Evolutionary conservation across 1,139 yeast species (phyloP).

Genomic region (Candida sanyaensis): DNA sequence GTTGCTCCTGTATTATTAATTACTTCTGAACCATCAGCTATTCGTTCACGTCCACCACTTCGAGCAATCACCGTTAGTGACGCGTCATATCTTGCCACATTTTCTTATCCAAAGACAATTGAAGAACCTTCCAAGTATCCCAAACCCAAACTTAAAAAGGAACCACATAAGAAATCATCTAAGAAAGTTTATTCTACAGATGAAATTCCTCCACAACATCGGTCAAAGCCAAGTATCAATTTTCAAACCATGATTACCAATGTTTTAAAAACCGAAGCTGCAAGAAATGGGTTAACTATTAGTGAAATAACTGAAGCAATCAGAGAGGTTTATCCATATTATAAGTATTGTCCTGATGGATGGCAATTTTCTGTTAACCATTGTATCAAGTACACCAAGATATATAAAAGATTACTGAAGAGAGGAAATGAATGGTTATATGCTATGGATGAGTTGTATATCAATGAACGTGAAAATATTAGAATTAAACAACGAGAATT

Average conservation of each 20-base stretch:
- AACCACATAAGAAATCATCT: conserved; percentile 39
- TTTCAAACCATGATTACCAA: conserved; percentile 79
- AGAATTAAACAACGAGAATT: conserved; percentile 69
- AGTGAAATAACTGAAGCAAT: conserved; percentile 86
- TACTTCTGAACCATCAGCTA: conserved; percentile 20
- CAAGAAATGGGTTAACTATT: conserved; percentile 65
- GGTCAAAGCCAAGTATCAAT: conserved; percentile 80
- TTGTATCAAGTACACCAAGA: conserved; percentile 80
- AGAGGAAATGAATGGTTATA: conserved; percentile 79
- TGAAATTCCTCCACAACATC: conserved; percentile 84
- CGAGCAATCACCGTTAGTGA: conserved; percentile 29
- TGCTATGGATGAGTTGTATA: conserved; percentile 84
- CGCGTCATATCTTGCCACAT: conserved; percentile 24
- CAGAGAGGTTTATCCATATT: conserved; percentile 86
- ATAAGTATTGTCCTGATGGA: conserved; percentile 91
- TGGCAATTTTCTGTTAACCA: conserved; percentile 97
- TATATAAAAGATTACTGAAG: conserved; percentile 72
- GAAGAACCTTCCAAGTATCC: conserved; percentile 41
- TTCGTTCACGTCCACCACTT: conserved; percentile 19
- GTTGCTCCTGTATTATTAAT: conserved; percentile 36
- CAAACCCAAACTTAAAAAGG: conserved; percentile 44
- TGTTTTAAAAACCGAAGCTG: conserved; percentile 67
- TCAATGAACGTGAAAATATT: conserved; percentile 76
- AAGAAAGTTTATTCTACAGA: conserved; percentile 65
- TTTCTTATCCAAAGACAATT: conserved; percentile 36